A percentile compares a stretch with the other conserved stretches of the same genome.
These are phyloP conservation scores for Ramichloridium luteum DNA, from an alignment of 2,329 filamentous ascomycete genomes.

Conservation along the genomic window DNA sequence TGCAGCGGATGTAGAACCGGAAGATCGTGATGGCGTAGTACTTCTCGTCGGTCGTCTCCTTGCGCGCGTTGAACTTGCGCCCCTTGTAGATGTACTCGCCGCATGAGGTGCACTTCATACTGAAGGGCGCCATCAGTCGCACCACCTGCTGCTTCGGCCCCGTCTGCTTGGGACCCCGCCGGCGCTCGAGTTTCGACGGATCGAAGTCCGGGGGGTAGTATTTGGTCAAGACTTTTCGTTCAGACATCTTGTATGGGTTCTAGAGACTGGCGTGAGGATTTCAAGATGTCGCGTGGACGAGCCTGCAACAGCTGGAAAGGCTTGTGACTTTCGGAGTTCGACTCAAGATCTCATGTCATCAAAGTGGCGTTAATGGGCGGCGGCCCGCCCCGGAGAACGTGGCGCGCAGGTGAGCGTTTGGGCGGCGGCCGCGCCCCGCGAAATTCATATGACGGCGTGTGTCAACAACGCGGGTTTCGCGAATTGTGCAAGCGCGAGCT, in stretches of 20 bases:
- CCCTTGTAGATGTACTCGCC: conserved; percentile 85
- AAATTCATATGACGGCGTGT: conserved; percentile 5
- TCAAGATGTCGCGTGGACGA: conserved; percentile 1
- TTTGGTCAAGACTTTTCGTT: conserved; percentile 65
- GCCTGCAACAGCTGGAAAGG: too few species aligned
- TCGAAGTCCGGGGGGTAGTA: conserved; percentile 76
- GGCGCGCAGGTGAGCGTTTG: too few species aligned
- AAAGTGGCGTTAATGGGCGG: too few species aligned
- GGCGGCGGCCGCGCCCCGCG: too few species aligned
- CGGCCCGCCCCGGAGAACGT: too few species aligned
- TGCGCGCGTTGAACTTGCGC: conserved; percentile 88
- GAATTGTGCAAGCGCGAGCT: too few species aligned
- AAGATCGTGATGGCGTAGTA: conserved; percentile 83
- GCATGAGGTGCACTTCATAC: conserved; percentile 58
- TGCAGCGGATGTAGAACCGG: conserved; percentile 75
- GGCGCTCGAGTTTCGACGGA: conserved; percentile 58
- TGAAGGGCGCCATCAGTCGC: conserved; percentile 80
- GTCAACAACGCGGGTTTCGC: too few species aligned
- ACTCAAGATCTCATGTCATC: too few species aligned
- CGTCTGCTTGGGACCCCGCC: conserved; percentile 55
- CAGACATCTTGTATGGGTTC: conserved; percentile 53
- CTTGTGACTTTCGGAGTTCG: too few species aligned
- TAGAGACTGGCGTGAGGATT: background rate
- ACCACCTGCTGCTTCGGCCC: conserved; percentile 78
- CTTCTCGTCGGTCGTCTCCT: conserved; percentile 81